phyloP scores from a whole-genome alignment of 192 early-diverging fungal species.

The Blastocladiella britannica region DNA sequence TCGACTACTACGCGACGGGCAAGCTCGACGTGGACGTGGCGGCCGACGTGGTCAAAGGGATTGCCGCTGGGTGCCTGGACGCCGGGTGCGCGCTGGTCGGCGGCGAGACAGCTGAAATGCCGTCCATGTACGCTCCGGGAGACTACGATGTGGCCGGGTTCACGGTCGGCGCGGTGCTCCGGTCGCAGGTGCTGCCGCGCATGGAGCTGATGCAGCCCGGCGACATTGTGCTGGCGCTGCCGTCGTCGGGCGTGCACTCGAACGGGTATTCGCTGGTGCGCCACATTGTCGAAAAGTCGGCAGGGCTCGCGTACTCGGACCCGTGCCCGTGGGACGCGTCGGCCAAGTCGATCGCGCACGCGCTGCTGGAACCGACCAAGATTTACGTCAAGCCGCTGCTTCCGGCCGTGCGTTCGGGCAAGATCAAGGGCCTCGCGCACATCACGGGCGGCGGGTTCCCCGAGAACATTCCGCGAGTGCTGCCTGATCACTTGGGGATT shows the following conservation, averaged over 20 bases:
- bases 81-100: conserved; percentile 88
- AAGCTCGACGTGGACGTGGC: conserved; percentile 83
- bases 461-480: conserved; percentile 91
- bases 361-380: conserved; percentile 76
- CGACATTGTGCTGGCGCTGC: conserved; percentile 73
- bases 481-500: conserved; percentile 65
- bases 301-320: conserved; percentile 49
- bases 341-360: conserved; percentile 46
- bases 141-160: conserved; percentile 93
- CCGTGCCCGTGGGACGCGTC: conserved; percentile 61
- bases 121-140: conserved; percentile 70
- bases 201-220: conserved; percentile 49
- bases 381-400: conserved; percentile 89
- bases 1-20: conserved; percentile 94
- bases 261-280: conserved; percentile 98
- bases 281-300: conserved; percentile 48
- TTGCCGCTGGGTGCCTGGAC: conserved; percentile 78
- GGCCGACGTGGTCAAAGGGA: conserved; percentile 73
- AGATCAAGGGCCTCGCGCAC: conserved; percentile 92
- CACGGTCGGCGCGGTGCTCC: conserved; percentile 88
- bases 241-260: conserved; percentile 93
- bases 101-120: conserved; percentile 99
- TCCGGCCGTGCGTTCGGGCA: conserved; percentile 43
- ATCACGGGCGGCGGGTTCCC: conserved; percentile 97
- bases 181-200: conserved; percentile 65